Evolutionary conservation across 139 green algal species (phyloP).

Genomic region (Micractinium sp.): DNA sequence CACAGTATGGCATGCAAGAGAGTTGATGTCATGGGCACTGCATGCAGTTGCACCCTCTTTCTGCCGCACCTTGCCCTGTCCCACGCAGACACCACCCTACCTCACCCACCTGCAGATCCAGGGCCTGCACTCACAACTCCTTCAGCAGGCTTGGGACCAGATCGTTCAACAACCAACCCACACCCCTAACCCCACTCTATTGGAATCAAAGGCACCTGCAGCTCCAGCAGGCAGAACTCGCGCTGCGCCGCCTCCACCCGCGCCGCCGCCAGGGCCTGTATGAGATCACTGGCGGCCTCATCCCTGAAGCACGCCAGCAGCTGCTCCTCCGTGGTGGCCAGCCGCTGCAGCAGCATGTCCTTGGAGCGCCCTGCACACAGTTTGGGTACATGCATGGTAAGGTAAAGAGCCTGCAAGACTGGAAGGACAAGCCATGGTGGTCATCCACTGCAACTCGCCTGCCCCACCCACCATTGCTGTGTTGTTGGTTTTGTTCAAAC

Average conservation of each 20-base stretch:
- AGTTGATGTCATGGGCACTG: background rate
- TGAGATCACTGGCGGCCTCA: slow-evolving; percentile 9
- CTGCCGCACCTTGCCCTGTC: no score
- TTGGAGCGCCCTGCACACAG: slow-evolving; percentile 3
- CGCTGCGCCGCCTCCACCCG: slow-evolving; percentile 26
- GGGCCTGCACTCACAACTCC: no score
- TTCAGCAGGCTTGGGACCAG: no score
- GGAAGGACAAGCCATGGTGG: background rate
- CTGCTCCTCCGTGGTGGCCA: slow-evolving; percentile 16
- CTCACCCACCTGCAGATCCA: no score
- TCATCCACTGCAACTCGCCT: background rate
- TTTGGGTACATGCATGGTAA: background rate
- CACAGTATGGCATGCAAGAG: background rate
- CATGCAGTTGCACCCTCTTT: background rate
- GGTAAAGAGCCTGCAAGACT: no score
- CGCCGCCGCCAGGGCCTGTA: slow-evolving; percentile 12
- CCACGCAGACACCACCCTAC: no score
- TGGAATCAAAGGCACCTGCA: background rate
- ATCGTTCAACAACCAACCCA: background rate
- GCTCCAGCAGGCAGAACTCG: slow-evolving; percentile 23
- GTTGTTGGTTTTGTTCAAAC: no score
- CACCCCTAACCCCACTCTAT: no score
- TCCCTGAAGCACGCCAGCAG: slow-evolving; percentile 29
- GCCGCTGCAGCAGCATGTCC: slow-evolving; percentile 12
- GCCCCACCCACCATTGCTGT: no score